phyloP scores from a whole-genome alignment of 331 rosid genomes.

The Dryas integrifolia region DNA sequence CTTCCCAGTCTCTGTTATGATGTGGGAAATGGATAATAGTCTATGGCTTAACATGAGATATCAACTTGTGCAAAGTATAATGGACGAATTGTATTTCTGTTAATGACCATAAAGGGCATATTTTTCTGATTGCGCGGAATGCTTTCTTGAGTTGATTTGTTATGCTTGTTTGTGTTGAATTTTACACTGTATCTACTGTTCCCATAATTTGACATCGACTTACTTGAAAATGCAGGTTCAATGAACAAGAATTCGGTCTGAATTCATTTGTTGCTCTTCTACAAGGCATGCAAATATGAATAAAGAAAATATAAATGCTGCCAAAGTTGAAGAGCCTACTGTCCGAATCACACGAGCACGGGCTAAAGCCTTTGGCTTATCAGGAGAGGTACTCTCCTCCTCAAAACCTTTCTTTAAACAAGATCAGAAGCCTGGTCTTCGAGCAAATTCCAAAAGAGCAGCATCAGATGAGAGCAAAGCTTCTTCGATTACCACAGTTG shows the following conservation, averaged over 20 bases:
- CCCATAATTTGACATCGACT: constrained; percentile 26
- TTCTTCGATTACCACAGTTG: constrained; percentile 30
- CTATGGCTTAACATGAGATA: background rate
- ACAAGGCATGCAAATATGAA: constrained; percentile 59
- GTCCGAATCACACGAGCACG: constrained; percentile 77
- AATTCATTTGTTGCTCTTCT: constrained; percentile 40
- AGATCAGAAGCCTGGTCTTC: constrained; percentile 40
- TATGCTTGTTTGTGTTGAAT: background rate
- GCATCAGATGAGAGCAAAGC: constrained; percentile 50
- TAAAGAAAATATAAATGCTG: constrained; percentile 41
- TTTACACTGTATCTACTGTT: background rate
- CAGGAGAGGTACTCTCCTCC: constrained; percentile 37
- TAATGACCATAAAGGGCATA: background rate
- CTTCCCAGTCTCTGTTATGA: too few species aligned
- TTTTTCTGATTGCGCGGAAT: background rate
- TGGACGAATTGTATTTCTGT: background rate
- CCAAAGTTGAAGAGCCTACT: constrained; percentile 46
- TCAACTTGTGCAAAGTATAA: background rate
- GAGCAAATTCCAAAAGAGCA: constrained; percentile 44
- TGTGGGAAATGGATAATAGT: too few species aligned
- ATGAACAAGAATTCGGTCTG: constrained; percentile 37
- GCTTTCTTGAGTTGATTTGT: background rate
- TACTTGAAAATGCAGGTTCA: constrained; percentile 43
- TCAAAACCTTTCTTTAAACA: constrained; percentile 41
- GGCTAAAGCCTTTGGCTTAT: constrained; percentile 50